These are phyloP conservation scores for Huntiella abstrusa DNA, from an alignment of 2,329 filamentous ascomycete species.

Conservation along the genomic window DNA sequence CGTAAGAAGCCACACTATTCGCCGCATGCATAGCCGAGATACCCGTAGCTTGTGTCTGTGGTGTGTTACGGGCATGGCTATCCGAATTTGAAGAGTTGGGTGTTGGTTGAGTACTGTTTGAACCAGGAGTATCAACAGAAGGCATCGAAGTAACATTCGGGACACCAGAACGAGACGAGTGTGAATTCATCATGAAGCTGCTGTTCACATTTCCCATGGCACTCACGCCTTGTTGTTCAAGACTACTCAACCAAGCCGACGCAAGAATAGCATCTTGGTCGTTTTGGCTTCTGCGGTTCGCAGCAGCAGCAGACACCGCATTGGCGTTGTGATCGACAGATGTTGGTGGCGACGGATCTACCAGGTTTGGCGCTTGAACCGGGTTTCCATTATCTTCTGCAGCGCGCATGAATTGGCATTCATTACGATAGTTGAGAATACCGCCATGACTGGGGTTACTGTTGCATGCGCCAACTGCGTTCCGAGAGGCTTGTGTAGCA, in stretches of 20 bases:
- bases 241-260: neutral
- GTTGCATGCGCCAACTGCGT: neutral
- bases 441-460: constrained; percentile 14
- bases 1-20: neutral
- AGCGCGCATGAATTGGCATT: constrained; percentile 25
- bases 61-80: neutral
- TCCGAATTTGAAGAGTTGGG: constrained; percentile 6
- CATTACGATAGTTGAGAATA: constrained; percentile 26
- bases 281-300: neutral
- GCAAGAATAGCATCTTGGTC: constrained; percentile 1
- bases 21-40: neutral
- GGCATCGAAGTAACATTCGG: constrained; percentile 1
- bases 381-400: constrained; percentile 24
- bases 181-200: neutral
- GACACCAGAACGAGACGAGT: neutral
- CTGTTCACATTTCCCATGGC: neutral
- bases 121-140: constrained; percentile 1
- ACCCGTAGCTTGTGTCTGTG: neutral
- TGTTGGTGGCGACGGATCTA: constrained; percentile 15
- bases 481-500: neutral
- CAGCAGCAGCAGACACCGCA: neutral
- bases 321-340: neutral
- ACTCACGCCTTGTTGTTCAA: neutral
- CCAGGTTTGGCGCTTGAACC: constrained; percentile 22
- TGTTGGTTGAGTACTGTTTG: constrained; percentile 4